Evolutionary conservation across 352 stramenopile genomes (phyloP).

Genomic region (Pythium volutum): DNA sequence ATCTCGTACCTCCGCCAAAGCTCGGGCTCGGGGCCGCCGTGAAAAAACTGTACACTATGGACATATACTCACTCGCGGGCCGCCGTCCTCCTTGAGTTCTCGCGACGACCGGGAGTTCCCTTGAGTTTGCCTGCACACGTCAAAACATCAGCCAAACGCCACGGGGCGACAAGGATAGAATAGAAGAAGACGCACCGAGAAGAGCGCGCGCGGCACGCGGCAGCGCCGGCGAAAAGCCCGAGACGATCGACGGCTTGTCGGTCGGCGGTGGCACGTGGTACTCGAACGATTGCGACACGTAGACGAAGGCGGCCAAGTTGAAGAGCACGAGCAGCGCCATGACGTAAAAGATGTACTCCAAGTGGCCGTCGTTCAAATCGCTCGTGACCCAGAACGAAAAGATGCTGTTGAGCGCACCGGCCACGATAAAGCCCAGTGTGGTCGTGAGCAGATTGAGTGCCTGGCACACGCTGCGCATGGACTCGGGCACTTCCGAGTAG

Average conservation of each 20-base stretch:
- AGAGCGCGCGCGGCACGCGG: constrained; percentile 24
- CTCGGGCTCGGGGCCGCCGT: neutral
- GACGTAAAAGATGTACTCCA: constrained; percentile 90
- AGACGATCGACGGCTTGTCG: constrained; percentile 28
- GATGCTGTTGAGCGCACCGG: constrained; percentile 79
- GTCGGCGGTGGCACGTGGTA: constrained; percentile 42
- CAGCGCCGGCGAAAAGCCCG: constrained; percentile 33
- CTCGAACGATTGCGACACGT: constrained; percentile 80
- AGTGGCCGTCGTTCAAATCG: constrained; percentile 87
- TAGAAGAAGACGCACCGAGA: constrained; percentile 13
- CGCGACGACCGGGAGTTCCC: constrained; percentile 10
- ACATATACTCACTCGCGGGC: constrained; percentile 3
- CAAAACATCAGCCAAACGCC: neutral
- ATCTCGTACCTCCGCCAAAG: constrained; percentile 55
- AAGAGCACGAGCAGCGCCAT: constrained; percentile 70
- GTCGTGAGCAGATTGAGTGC: constrained; percentile 89
- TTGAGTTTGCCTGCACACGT: constrained; percentile 31
- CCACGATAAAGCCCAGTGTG: constrained; percentile 85
- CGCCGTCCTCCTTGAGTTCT: constrained; percentile 8
- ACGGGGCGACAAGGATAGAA: no score
- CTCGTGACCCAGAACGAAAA: constrained; percentile 90
- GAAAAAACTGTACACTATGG: neutral
- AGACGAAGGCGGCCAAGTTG: constrained; percentile 61
- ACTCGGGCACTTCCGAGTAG: constrained; percentile 89
- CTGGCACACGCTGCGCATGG: constrained; percentile 90